phyloP scores from a whole-genome alignment of 1,284 basidiomycete species.

The Retiboletus flavoniger region DNA sequence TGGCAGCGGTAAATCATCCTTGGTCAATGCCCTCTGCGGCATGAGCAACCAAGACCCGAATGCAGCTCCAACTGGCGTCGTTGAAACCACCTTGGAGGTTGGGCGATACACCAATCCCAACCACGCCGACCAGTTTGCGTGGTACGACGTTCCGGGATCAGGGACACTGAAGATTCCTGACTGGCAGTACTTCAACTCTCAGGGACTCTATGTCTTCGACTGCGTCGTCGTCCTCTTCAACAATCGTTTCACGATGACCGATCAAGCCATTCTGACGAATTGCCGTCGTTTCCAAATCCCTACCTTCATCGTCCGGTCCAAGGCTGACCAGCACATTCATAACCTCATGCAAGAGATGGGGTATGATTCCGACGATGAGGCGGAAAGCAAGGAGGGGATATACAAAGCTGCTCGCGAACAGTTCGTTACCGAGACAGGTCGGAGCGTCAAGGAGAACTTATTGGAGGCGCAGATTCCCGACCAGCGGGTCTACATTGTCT shows the following conservation, averaged over 20 bases:
- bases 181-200: conserved; percentile 40
- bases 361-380: conserved; percentile 28
- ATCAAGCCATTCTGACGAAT: conserved; percentile 32
- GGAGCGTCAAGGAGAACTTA: conserved; percentile 33
- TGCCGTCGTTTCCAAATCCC: conserved; percentile 35
- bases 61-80: conserved; percentile 35
- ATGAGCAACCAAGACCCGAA: conserved; percentile 23
- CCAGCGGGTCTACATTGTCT: conserved; percentile 35
- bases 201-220: conserved; percentile 40
- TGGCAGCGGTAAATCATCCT: conserved; percentile 39
- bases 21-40: conserved; percentile 37
- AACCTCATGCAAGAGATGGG: conserved; percentile 33
- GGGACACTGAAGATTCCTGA: conserved; percentile 34
- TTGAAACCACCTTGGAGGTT: conserved; percentile 30
- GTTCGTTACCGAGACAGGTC: conserved; percentile 29
- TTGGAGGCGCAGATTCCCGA: conserved; percentile 27
- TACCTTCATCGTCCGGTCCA: conserved; percentile 38
- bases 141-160: conserved; percentile 40
- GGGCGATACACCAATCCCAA: conserved; percentile 31
- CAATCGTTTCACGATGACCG: conserved; percentile 35
- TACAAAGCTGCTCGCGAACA: conserved; percentile 26
- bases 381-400: conserved; percentile 13
- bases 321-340: conserved; percentile 35
- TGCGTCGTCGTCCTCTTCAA: conserved; percentile 34
- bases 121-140: conserved; percentile 25